A percentile compares a stretch with the other conserved stretches of the same genome.
Conservation (phyloP, 2,329 filamentous ascomycete genomes). For the Talaromyces sp. region DNA sequence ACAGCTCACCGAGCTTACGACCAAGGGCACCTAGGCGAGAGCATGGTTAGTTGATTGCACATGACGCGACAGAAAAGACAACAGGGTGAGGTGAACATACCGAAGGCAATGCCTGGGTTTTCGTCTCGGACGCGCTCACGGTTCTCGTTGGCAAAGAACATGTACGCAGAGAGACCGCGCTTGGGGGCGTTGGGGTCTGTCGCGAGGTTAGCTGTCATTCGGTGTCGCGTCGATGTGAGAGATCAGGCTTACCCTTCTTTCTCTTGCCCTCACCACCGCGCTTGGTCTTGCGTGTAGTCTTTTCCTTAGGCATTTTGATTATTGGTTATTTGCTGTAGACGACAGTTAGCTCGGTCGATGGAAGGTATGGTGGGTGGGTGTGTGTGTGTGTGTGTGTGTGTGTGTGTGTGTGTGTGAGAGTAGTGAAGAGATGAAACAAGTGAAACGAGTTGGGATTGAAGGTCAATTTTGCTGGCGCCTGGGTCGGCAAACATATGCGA, state of each 20-base stretch:
- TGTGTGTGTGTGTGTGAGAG: background rate
- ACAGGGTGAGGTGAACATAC: constrained; percentile 49
- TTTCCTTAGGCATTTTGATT: constrained; percentile 67
- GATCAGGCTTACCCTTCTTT: constrained; percentile 63
- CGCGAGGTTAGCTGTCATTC: background rate
- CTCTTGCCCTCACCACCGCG: constrained; percentile 55
- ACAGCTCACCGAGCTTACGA: constrained; percentile 96
- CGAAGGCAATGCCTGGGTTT: constrained; percentile 96
- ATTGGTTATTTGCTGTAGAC: background rate
- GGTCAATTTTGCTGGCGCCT: constrained; percentile 2
- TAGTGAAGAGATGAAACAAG: background rate
- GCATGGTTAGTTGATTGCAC: constrained; percentile 22
- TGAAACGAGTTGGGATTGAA: background rate
- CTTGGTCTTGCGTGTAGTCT: constrained; percentile 63
- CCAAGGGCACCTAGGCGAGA: constrained; percentile 74
- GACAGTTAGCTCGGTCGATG: background rate
- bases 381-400: too few species aligned
- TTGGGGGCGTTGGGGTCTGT: constrained; percentile 96
- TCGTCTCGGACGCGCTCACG: constrained; percentile 97
- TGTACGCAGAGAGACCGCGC: constrained; percentile 98
- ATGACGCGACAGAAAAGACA: background rate
- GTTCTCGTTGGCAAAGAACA: constrained; percentile 99
- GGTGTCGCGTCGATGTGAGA: constrained; percentile 11
- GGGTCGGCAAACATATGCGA: constrained; percentile 13
- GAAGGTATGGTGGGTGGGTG: background rate